Evolutionary conservation across 345 rosid species (phyloP), one percentile per base, ranked within the genome.

Genomic region (Populus deltoides): DNA sequence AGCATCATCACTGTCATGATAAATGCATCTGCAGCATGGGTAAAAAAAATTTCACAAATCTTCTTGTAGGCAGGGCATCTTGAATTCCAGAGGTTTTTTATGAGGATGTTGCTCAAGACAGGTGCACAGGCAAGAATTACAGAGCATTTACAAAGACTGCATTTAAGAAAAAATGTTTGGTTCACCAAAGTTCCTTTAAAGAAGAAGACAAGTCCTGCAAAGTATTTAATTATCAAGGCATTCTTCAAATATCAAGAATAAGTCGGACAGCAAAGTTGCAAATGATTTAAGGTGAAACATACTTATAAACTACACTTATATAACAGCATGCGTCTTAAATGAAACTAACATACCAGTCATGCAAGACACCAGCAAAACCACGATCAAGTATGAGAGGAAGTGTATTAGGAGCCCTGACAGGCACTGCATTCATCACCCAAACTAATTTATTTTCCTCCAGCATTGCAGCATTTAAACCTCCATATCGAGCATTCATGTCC

Each of bases 351-450:
- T 84, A 96, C 99, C 99, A 96, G 80, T 96, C 94, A 76, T 96
- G 99, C 72, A 91, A 57, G 85, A 91, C 98, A 86, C 98, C 99
- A 22, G 94, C 88, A 78, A 89, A 91, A 49, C 99, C 99, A 75
- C 81, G 94, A 77, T 94, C 95, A 78, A 94, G 89, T 80, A 96
- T 90, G 77, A 96, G 86, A 72, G 99, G 92, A 85, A 96, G 97
- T 18, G 95, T 91, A 70, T 90, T 87, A 68, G 66, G 93, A 45
- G 90, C 86, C 76, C 86, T 86, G 74, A 91, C 87, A 27, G 99
- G 99, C 38, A 96, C 94, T 59, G 94, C 98, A 77, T 94, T 96
- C 99, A 96, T 96, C 69, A 92, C 91, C 99, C 99, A 96, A 36
- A 86, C 92, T 8, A 93, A 90, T 74, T 91, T 96, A 68, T 80